Evolutionary conservation across 331 rosid genomes (phyloP), one percentile per base, ranked within the genome.

Genomic region (Prunus yedoensis): DNA sequence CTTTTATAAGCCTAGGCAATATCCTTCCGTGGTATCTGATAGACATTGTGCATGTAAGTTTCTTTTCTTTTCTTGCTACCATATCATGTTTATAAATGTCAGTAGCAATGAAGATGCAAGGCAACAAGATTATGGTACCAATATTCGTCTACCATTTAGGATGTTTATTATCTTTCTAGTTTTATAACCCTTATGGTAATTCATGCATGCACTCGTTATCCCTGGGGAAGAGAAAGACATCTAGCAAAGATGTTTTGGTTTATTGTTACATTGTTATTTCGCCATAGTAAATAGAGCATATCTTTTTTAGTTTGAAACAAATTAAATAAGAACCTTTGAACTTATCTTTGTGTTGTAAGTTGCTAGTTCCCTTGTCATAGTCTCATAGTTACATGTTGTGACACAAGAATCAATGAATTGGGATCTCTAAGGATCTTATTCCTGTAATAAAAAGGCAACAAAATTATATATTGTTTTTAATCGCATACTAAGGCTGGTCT

Each of bases 11-110:
- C 60, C 86, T 93, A 25, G 89, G 88, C 62, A 73, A 51, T 75
- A 79, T 70, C 83, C 87, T 93, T 80, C 47, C 87, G 20, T 83
- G 77, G 69, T 93, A 93, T 83, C 79, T 93, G 56, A 80, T 87
- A 71, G 87, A 87, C 71, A 70, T 83, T 60, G 85, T 77, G 69
- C 90, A 41, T 73, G 97, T 88, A 81, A 88, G 86, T 64, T 49
- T 81, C 59, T 47, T 69, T 27, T 52, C 58, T 66, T 57, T 13
- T 74, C 67, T 35, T 35, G 41, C 8, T 35, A 32, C 41, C 41
- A 35, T 35, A 35, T 35, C 41, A 35, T 35, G 41, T 35, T 35
- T 35, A 35, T 1, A 35, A 35, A 35, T 35, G 41, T 56, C 5
- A 56, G 28, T 20, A 56, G 20, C n/a, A 56, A 20, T 54, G 52